Evolutionary conservation across 148 eudicot species (phyloP).

Genomic region (Silene uniflora): DNA sequence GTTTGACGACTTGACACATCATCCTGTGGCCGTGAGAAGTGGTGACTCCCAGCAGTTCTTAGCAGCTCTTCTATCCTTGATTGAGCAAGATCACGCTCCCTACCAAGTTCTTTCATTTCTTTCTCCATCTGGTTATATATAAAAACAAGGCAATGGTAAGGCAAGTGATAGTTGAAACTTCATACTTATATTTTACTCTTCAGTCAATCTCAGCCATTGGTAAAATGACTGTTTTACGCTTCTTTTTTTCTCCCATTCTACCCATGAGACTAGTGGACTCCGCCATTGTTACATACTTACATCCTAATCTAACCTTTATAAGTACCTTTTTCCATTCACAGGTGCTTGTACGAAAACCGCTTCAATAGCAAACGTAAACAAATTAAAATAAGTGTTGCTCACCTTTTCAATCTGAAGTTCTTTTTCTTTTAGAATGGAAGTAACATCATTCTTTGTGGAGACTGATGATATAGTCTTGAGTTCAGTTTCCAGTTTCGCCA

Average conservation of each 20-base stretch:
- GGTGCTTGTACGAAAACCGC: no score
- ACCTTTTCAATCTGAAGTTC: conserved; percentile 90
- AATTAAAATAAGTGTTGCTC: background rate
- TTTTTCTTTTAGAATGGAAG: conserved; percentile 53
- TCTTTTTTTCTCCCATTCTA: no score
- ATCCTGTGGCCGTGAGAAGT: conserved; percentile 38
- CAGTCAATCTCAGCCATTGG: no score
- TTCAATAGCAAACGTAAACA: no score
- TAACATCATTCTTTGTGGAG: conserved; percentile 37
- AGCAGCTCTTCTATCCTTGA: conserved; percentile 59
- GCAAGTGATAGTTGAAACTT: background rate
- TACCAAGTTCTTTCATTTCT: conserved; percentile 74
- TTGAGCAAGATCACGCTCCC: conserved; percentile 74
- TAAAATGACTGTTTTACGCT: no score
- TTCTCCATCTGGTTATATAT: conserved; percentile 58
- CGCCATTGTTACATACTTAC: no score
- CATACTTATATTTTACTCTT: no score
- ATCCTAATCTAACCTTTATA: no score
- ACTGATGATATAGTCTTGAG: conserved; percentile 39
- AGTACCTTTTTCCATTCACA: no score
- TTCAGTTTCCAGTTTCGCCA: conserved; percentile 68
- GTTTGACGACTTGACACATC: conserved; percentile 24
- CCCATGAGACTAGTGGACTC: no score
- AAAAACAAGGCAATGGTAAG: background rate
- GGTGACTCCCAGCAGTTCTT: conserved; percentile 31